These are phyloP conservation scores for Lecanicillium sp. DNA, from an alignment of 2,329 filamentous ascomycete species.

Conservation along the genomic window DNA sequence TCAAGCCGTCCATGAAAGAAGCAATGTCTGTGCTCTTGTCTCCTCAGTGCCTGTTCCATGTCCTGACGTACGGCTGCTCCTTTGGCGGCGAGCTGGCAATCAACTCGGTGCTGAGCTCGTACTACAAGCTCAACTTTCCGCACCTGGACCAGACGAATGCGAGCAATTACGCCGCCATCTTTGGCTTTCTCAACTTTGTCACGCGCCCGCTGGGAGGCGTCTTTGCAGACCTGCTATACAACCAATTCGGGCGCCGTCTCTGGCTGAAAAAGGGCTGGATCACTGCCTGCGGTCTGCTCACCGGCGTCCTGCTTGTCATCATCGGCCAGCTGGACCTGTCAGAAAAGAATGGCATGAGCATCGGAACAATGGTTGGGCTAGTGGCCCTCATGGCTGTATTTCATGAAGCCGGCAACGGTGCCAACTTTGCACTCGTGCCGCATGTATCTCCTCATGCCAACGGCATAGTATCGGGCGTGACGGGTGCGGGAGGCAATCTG, in stretches of 20 bases:
- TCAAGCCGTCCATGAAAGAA: constrained; percentile 48
- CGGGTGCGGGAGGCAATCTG: constrained; percentile 74
- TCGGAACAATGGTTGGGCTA: constrained; percentile 63
- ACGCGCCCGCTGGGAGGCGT: constrained; percentile 59
- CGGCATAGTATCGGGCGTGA: constrained; percentile 66
- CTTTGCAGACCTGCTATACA: constrained; percentile 42
- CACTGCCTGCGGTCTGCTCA: constrained; percentile 45
- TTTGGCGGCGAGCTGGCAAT: constrained; percentile 56
- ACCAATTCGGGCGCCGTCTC: constrained; percentile 21
- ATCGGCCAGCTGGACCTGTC: constrained; percentile 58
- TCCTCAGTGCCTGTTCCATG: constrained; percentile 46
- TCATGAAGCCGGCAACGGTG: constrained; percentile 75
- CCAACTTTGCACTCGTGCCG: constrained; percentile 78
- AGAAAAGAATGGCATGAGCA: constrained; percentile 27
- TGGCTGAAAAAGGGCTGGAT: constrained; percentile 39
- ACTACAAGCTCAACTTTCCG: constrained; percentile 53
- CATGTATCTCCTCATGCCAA: constrained; percentile 81
- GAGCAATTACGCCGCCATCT: constrained; percentile 60
- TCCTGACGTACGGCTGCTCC: constrained; percentile 52
- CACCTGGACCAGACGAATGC: constrained; percentile 46
- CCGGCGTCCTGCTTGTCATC: constrained; percentile 52
- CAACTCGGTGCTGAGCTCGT: constrained; percentile 50
- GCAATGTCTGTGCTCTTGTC: constrained; percentile 37
- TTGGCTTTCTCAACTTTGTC: constrained; percentile 64
- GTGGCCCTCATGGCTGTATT: constrained; percentile 73